phyloP scores from a whole-genome alignment of 305 asterid genomes.

The Plantago lanceolata region DNA sequence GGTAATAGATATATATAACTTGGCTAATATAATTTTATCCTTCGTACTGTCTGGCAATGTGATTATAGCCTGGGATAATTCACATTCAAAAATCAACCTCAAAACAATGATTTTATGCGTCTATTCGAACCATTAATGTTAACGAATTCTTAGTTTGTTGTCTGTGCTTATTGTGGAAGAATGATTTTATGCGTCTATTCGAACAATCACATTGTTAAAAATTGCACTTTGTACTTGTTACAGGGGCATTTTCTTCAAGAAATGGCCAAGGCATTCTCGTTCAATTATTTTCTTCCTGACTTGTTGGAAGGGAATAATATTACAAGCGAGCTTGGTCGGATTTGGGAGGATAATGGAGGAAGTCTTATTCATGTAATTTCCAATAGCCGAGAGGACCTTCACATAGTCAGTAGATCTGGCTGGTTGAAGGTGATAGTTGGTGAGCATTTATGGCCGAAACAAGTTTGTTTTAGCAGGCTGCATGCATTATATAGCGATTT shows the following conservation, averaged over 20 bases:
- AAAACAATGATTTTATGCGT: too few species aligned
- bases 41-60: background rate
- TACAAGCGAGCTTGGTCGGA: slow-evolving; percentile 36
- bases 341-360: slow-evolving; percentile 48
- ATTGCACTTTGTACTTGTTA: slow-evolving; percentile 19
- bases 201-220: slow-evolving; percentile 18
- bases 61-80: background rate
- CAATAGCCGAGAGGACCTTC: slow-evolving; percentile 34
- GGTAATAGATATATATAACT: background rate
- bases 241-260: slow-evolving; percentile 60
- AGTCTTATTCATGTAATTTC: slow-evolving; percentile 50
- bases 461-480: background rate
- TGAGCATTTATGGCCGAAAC: slow-evolving; percentile 33
- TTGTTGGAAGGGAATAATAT: slow-evolving; percentile 44
- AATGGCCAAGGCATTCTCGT: slow-evolving; percentile 40
- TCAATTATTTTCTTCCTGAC: slow-evolving; percentile 32
- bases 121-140: background rate
- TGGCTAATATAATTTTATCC: background rate
- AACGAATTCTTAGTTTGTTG: background rate
- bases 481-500: background rate
- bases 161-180: background rate
- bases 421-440: slow-evolving; percentile 59
- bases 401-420: slow-evolving; percentile 33
- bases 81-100: background rate
- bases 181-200: background rate